Conservation (phyloP, 2,329 filamentous ascomycete genomes). For the Polychaeton citri region DNA sequence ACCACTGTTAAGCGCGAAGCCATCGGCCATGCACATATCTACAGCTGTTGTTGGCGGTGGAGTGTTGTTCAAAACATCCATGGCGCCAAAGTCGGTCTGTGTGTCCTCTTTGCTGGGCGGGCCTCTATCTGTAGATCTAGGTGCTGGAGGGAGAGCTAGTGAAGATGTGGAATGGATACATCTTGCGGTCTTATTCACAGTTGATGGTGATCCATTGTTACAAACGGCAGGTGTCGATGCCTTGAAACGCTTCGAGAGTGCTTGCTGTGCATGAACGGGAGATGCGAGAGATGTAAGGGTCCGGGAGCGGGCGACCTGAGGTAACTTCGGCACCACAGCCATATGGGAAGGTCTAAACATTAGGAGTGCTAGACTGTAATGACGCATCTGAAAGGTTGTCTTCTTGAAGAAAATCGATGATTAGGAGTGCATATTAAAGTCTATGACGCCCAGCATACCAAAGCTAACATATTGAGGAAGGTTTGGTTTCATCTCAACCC, state of each 20-base stretch:
- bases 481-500: too few relatives aligned
- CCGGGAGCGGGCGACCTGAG: neutral
- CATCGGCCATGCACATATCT: slow-evolving; percentile 67
- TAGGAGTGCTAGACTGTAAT: too few relatives aligned
- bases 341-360: too few relatives aligned
- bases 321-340: neutral
- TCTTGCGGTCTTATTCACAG: too few relatives aligned
- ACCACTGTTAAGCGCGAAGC: slow-evolving; percentile 78
- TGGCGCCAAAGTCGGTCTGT: slow-evolving; percentile 56
- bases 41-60: slow-evolving; percentile 70
- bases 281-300: neutral
- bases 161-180: slow-evolving; percentile 5
- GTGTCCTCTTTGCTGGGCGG: slow-evolving; percentile 48
- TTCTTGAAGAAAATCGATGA: too few relatives aligned
- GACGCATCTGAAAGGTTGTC: too few relatives aligned
- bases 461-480: too few relatives aligned
- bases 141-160: slow-evolving; percentile 14
- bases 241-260: neutral
- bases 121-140: slow-evolving; percentile 43
- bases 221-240: too few relatives aligned
- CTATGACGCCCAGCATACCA: too few relatives aligned
- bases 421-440: too few relatives aligned
- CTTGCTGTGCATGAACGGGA: neutral
- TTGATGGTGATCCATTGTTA: too few relatives aligned
- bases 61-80: slow-evolving; percentile 67